phyloP scores from a whole-genome alignment of 2,329 filamentous ascomycete genomes.

The Hysterium pulicare region DNA sequence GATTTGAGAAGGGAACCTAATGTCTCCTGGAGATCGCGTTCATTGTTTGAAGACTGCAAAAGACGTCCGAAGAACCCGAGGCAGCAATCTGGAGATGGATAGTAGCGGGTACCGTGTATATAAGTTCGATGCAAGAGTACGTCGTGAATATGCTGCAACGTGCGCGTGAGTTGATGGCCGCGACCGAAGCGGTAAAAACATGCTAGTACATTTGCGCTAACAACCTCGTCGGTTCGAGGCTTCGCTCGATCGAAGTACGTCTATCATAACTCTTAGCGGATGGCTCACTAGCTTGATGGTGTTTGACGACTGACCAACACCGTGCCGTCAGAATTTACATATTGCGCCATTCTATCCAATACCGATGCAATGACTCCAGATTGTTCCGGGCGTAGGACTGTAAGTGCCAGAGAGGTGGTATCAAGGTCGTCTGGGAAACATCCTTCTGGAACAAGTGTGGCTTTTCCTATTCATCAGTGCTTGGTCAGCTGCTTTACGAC shows the following conservation, averaged over 20 bases:
- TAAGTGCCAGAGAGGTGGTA: constrained; percentile 30
- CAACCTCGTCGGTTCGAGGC: constrained; percentile 25
- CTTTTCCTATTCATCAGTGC: not conserved
- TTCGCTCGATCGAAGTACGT: constrained; percentile 28
- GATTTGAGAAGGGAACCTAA: constrained; percentile 19
- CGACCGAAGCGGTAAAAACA: constrained; percentile 31
- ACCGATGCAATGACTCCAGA: constrained; percentile 8
- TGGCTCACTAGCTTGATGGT: not conserved
- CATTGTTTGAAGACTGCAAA: constrained; percentile 13
- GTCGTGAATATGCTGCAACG: constrained; percentile 19
- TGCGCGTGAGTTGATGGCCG: constrained; percentile 19
- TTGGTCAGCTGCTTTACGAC: constrained; percentile 3
- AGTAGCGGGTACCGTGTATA: constrained; percentile 31
- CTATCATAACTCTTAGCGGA: constrained; percentile 10
- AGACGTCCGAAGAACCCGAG: constrained; percentile 28
- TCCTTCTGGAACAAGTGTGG: constrained; percentile 3
- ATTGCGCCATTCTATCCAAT: constrained; percentile 17
- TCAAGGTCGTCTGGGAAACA: constrained; percentile 35
- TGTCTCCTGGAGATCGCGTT: constrained; percentile 16
- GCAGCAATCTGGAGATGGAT: constrained; percentile 30
- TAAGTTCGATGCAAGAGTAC: constrained; percentile 22
- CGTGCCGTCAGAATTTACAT: constrained; percentile 19
- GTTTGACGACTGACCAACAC: constrained; percentile 14
- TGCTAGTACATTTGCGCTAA: constrained; percentile 32
- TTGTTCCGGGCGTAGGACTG: constrained; percentile 11